Percentiles rank a stretch among this genome's conserved stretches.
These are phyloP conservation scores for Paramarasmius palmivorus DNA, from an alignment of 1,284 basidiomycete genomes.

Conservation along the genomic window DNA sequence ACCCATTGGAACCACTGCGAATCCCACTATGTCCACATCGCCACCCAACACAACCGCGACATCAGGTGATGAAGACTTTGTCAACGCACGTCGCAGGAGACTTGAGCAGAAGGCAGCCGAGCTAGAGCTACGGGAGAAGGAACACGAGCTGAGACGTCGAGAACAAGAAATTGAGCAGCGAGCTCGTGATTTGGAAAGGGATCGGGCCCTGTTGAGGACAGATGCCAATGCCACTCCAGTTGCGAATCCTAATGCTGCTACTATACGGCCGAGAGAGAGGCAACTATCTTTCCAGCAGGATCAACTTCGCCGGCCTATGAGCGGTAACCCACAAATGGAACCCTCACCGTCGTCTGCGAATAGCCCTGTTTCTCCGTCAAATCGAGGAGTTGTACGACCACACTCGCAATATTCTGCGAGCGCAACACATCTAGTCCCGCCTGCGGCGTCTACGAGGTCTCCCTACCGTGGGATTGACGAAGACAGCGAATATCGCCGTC, in stretches of 20 bases:
- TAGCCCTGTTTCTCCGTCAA: not conserved
- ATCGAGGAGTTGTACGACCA: constrained; percentile 9
- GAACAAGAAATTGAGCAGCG: constrained; percentile 61
- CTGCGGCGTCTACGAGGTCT: constrained; percentile 26
- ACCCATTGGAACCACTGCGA: not conserved
- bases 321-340: constrained; percentile 3
- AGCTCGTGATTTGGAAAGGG: constrained; percentile 53
- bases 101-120: constrained; percentile 50
- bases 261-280: constrained; percentile 33
- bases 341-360: not conserved
- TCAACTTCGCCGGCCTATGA: constrained; percentile 12
- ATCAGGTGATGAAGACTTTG: constrained; percentile 27
- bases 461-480: constrained; percentile 13
- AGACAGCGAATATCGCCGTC: constrained; percentile 1
- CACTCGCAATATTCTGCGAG: constrained; percentile 40
- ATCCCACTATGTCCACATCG: not conserved
- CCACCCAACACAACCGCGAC: constrained; percentile 9
- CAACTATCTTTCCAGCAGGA: constrained; percentile 33
- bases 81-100: constrained; percentile 38
- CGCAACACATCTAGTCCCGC: constrained; percentile 43
- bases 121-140: constrained; percentile 52
- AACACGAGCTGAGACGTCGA: constrained; percentile 50
- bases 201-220: constrained; percentile 39
- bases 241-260: constrained; percentile 2
- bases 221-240: constrained; percentile 8